Evolutionary conservation across 495 filamentous ascomycete genomes (phyloP).

Genomic region (Mycothermus thermophilus): DNA sequence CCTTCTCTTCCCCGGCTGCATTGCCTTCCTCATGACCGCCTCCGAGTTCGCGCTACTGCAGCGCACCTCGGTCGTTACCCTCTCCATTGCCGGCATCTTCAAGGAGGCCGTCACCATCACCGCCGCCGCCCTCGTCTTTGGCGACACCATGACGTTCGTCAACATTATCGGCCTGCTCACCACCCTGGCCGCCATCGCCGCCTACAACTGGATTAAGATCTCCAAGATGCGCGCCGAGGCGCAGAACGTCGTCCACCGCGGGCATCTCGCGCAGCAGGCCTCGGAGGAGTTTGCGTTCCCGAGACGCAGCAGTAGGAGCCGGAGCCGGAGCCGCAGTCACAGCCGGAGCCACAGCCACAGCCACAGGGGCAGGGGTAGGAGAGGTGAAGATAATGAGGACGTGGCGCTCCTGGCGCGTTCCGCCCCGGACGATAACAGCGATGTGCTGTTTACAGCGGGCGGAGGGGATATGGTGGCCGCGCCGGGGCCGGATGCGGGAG

Average conservation of each 20-base stretch:
- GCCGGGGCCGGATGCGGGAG: slow-evolving; percentile 1
- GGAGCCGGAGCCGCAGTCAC: no score
- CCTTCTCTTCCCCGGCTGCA: slow-evolving; percentile 74
- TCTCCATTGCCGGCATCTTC: slow-evolving; percentile 96
- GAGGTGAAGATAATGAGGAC: background rate
- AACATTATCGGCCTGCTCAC: slow-evolving; percentile 80
- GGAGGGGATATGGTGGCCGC: slow-evolving; percentile 11
- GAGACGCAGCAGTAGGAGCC: no score
- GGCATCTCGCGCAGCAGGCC: slow-evolving; percentile 5
- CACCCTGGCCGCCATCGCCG: slow-evolving; percentile 71
- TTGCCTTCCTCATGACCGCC: slow-evolving; percentile 94
- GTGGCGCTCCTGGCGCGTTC: background rate
- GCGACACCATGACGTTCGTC: slow-evolving; percentile 76
- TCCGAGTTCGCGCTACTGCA: slow-evolving; percentile 92
- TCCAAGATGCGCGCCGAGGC: slow-evolving; percentile 71
- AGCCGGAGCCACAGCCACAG: no score
- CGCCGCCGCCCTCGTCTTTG: slow-evolving; percentile 76
- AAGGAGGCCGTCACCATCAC: slow-evolving; percentile 97
- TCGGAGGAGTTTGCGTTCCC: no score
- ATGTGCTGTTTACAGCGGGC: slow-evolving; percentile 12
- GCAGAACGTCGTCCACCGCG: slow-evolving; percentile 27
- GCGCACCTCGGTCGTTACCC: slow-evolving; percentile 88
- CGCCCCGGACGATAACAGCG: background rate
- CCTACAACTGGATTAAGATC: slow-evolving; percentile 94
- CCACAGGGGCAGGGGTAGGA: background rate